Evolutionary conservation across 192 early-diverging fungal genomes (phyloP).

Genomic region (Backusella circina): DNA sequence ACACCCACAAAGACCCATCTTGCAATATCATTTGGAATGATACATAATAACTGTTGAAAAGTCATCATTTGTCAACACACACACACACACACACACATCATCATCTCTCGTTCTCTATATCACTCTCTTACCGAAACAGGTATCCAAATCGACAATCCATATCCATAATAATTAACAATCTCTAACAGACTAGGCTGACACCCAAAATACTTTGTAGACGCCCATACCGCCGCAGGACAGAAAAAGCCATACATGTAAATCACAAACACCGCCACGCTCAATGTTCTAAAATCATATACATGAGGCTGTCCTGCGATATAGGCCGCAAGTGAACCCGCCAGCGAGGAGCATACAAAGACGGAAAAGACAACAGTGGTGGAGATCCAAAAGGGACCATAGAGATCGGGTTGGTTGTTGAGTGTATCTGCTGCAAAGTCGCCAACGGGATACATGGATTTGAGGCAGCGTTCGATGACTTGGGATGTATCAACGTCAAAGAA

Average conservation of each 20-base stretch:
- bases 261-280: constrained; percentile 77
- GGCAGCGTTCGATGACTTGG: constrained; percentile 75
- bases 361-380: constrained; percentile 93
- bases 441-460: constrained; percentile 65
- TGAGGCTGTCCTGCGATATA: constrained; percentile 52
- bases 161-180: constrained; percentile 85
- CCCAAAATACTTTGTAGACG: constrained; percentile 79
- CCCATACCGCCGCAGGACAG: constrained; percentile 75
- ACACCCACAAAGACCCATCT: constrained; percentile 78
- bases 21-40: constrained; percentile 77
- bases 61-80: too few species aligned
- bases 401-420: constrained; percentile 82
- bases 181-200: constrained; percentile 83
- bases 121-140: constrained; percentile 80
- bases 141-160: constrained; percentile 90
- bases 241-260: constrained; percentile 81
- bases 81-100: too few species aligned
- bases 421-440: constrained; percentile 74
- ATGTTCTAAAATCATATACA: constrained; percentile 75
- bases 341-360: constrained; percentile 91
- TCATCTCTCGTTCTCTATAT: too few species aligned
- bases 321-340: constrained; percentile 81
- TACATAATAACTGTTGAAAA: constrained; percentile 62
- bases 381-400: constrained; percentile 99
- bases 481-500: constrained; percentile 93